A percentile compares a stretch with the other conserved stretches of the same genome.
Evolutionary conservation across 1,139 yeast species (phyloP).

Genomic region (Magnusiomyces suaveolens): DNA sequence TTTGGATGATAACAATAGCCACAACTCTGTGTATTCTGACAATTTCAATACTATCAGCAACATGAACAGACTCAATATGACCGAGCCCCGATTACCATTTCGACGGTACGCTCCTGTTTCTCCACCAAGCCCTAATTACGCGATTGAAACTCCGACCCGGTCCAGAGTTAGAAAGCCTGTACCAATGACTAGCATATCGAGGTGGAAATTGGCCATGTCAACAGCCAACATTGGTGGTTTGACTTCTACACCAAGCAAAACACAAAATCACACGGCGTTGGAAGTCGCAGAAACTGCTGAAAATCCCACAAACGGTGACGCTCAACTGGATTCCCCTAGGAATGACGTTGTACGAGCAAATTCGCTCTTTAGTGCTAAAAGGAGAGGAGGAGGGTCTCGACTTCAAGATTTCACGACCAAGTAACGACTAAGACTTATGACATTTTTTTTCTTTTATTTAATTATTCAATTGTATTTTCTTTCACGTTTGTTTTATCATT

Average conservation of each 20-base stretch:
- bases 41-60: not conserved
- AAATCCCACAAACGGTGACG: not conserved
- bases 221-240: not conserved
- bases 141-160: not conserved
- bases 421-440: too few relatives aligned
- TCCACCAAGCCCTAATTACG: not conserved
- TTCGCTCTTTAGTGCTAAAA: not conserved
- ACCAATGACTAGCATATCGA: constrained; percentile 1
- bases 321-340: not conserved
- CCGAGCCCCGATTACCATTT: not conserved
- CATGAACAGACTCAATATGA: not conserved
- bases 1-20: too few relatives aligned
- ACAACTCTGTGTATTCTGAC: too few relatives aligned
- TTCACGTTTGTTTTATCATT: too few relatives aligned
- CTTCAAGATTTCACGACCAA: constrained; percentile 30
- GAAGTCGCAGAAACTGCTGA: not conserved
- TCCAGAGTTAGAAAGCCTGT: not conserved
- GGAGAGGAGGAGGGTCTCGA: not conserved
- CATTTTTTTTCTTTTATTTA: too few relatives aligned
- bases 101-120: not conserved
- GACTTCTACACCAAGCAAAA: not conserved
- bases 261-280: not conserved
- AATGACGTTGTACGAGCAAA: not conserved
- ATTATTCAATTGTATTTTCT: too few relatives aligned
- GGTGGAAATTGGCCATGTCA: not conserved